Evolutionary conservation across 1,284 basidiomycete genomes (phyloP).

Genomic region (Boletus sp.): DNA sequence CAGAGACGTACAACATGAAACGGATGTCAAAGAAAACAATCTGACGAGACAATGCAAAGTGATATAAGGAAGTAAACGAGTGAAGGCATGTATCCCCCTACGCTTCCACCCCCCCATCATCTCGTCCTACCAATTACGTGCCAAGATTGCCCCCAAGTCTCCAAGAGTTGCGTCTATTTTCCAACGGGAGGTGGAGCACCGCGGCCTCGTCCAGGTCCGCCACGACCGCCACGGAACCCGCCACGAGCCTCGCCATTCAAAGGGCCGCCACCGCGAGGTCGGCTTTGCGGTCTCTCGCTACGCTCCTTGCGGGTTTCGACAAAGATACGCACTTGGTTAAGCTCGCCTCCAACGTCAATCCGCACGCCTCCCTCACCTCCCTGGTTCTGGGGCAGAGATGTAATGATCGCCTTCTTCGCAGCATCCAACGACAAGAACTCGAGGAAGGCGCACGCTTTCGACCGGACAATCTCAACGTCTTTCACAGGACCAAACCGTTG

Average conservation of each 20-base stretch:
- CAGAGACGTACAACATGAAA: conserved; percentile 26
- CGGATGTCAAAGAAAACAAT: conserved; percentile 8
- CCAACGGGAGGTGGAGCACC: conserved; percentile 34
- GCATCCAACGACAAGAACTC: conserved; percentile 83
- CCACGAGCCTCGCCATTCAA: conserved; percentile 46
- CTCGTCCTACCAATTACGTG: conserved; percentile 5
- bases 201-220: conserved; percentile 43
- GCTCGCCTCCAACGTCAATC: conserved; percentile 62
- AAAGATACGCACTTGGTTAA: conserved; percentile 60
- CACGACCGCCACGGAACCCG: conserved; percentile 40
- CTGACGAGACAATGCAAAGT: conserved; percentile 17
- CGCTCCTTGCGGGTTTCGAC: conserved; percentile 93
- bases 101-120: conserved; percentile 4
- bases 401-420: conserved; percentile 83
- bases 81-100: conserved; percentile 17
- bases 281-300: conserved; percentile 64
- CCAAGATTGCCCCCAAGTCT: conserved; percentile 11
- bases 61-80: conserved; percentile 19
- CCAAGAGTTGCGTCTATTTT: conserved; percentile 21
- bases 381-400: conserved; percentile 62
- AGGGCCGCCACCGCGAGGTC: conserved; percentile 53
- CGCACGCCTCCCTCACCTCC: conserved; percentile 91
- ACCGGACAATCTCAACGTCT: conserved; percentile 87
- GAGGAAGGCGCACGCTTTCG: conserved; percentile 93
- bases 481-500: conserved; percentile 85